Evolutionary conservation across 2,329 filamentous ascomycete genomes (phyloP), one percentile per base, ranked within the genome.

Genomic region (Xylaria sp.): DNA sequence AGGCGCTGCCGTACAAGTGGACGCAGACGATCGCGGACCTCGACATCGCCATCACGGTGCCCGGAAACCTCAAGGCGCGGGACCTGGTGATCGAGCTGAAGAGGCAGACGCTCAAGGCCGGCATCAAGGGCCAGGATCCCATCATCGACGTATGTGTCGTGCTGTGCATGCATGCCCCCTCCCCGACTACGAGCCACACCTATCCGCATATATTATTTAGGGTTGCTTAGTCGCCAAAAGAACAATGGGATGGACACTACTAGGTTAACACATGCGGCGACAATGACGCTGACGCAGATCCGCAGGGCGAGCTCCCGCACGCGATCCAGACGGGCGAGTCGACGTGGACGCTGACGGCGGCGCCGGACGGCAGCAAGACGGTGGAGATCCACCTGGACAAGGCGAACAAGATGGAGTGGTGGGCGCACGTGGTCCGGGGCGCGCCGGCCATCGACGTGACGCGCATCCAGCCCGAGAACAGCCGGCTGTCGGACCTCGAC

Each of bases 391-490:
- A 96, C 74, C 88, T 99, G 48, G 92, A 97, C 79, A 99, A 99
- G 76, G 76, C 85, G 63, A 96, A 97, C 80, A 94, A 97, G 81
- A 89, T 95, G 85, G 90, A 97, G 76, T 99, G 94, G 94, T 99
- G 94, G 94, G 77, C 91, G 26, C 92, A 97, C 75, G 91, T 97
- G 38, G 83, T 97, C 34, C 95, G 88, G 7, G 76, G 78, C 6
- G 93, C 92, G 3, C 94, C 94, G 60, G 90, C 88, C 75, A 96
- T 99, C 74, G 94, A 99, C 76, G 91, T 95, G 34, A 87, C 88
- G 66, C 97, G 96, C 79, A 97, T 99, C 74, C 85, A 87, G 71
- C 94, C 94, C 19, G 94, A 97, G 76, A 92, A 89, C 71, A 92
- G 88, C 70, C 96, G 92, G 73, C 80, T 99, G 68, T 87, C 89